Conservation (phyloP, 441 rosid genomes). For the Gossypium davidsonii region DNA sequence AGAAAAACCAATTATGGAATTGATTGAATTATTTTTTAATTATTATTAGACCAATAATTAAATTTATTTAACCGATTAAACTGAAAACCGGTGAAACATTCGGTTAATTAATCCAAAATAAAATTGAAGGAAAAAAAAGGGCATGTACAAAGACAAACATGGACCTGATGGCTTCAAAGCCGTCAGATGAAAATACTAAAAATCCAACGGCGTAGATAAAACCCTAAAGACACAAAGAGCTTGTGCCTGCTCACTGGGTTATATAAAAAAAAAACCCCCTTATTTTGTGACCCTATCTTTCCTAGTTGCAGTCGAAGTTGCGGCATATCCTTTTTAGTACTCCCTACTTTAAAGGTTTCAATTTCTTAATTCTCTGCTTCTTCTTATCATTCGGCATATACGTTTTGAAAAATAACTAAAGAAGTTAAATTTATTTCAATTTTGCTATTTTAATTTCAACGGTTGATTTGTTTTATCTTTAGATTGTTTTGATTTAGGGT, state of each 20-base stretch:
- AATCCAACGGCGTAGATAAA: constrained; percentile 8
- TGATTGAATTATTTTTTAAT: no score
- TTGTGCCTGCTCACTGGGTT: not conserved
- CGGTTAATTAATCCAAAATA: no score
- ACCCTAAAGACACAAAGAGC: constrained; percentile 5
- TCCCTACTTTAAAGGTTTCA: not conserved
- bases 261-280: not conserved
- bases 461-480: not conserved
- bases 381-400: not conserved
- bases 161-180: not conserved
- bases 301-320: not conserved
- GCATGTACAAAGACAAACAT: not conserved
- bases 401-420: no score
- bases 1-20: no score
- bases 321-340: not conserved
- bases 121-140: no score
- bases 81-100: no score
- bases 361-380: not conserved
- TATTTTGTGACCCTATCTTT: not conserved
- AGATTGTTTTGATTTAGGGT: not conserved
- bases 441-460: not conserved
- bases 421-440: not conserved
- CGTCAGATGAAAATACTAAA: not conserved
- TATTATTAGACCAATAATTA: no score
- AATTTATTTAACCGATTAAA: no score